Evolutionary conservation across 495 filamentous ascomycete genomes (phyloP).

Genomic region (Jackrogersella multiformis): DNA sequence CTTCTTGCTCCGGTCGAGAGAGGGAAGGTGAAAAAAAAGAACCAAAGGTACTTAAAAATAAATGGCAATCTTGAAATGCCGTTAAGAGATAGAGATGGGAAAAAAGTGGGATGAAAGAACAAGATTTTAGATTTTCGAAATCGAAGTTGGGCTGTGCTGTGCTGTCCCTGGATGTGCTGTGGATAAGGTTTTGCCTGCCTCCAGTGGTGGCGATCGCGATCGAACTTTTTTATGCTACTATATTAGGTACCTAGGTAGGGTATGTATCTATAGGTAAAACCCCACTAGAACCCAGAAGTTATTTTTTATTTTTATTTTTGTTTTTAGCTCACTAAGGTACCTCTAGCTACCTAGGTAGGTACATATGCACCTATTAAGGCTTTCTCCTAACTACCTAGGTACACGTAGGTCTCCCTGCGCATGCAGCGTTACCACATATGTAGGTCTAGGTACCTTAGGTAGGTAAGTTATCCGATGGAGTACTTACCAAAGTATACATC

Average conservation of each 20-base stretch:
- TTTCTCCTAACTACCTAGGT: too few species aligned
- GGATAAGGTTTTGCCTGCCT: constrained; percentile 38
- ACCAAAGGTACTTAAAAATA: constrained; percentile 8
- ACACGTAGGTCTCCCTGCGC: neutral
- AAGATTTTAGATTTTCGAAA: constrained; percentile 35
- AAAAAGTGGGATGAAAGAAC: constrained; percentile 42
- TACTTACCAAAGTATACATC: neutral
- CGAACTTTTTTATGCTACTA: constrained; percentile 26
- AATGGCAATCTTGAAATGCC: constrained; percentile 41
- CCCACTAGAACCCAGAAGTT: neutral
- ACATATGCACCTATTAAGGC: constrained; percentile 8
- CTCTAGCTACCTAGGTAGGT: neutral
- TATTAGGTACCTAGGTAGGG: too few species aligned
- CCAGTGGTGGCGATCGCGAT: constrained; percentile 45
- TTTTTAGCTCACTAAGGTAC: too few species aligned
- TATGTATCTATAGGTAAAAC: constrained; percentile 8
- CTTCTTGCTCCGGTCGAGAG: constrained; percentile 3
- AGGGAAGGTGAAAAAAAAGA: neutral
- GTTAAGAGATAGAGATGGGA: constrained; percentile 27
- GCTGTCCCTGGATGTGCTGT: too few species aligned
- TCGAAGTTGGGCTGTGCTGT: constrained; percentile 35
- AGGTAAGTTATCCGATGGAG: too few species aligned
- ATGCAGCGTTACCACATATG: constrained; percentile 23
- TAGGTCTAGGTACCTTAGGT: too few species aligned
- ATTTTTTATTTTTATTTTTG: too few species aligned